Base-by-base conservation (phyloP, 2,329 filamentous ascomycete species). In the Cladosporium cucumerinum region DNA sequence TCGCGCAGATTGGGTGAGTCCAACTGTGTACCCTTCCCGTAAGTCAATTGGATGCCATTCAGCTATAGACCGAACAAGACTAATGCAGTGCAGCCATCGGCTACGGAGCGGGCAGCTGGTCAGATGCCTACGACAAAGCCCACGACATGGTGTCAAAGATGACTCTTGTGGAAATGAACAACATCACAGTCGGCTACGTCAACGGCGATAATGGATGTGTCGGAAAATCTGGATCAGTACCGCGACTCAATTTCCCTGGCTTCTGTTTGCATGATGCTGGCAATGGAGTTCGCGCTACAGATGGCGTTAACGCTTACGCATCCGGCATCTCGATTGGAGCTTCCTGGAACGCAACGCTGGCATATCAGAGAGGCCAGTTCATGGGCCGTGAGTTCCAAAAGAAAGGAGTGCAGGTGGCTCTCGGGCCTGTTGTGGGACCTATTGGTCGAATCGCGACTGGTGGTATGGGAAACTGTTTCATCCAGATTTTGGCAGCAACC, bases 391-490 rank as follows among this genome's bases (percentile, higher is more conserved):
- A 88, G 67, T 87, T 86, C 70, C 83, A 71, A 66, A 71, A 68
- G 28, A 77, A 77, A 78, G 69, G 79, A 43, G 83, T 87, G 32
- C 88, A 92, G 23, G 82, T 92, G 63, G 87, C 86, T 66, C 81
- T 92, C 5, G 89, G 89, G 0, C 89, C 89, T 1, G 81, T 84
- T 0, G 87, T 91, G 30, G 89, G 89, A 0, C 85, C 90, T 1
- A 75, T 92, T 3, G 90, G 90, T 1, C 83, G 89, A 11, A 89
- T 91, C 70, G 89, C 89, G 0, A 83, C 86, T 57, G 89, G 87
- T 18, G 62, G 60, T 62, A 21, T 10, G 60, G 46, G 5, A 30
- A 16, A 88, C 88, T 21, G 25, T 28, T 1, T 2, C n/a, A 36
- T 8, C 23, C 5, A 10, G 1, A 30, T 30, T 28, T 3, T 18